Conservation (phyloP, 2,329 filamentous ascomycete species). For the Colletotrichum liaoningense region DNA sequence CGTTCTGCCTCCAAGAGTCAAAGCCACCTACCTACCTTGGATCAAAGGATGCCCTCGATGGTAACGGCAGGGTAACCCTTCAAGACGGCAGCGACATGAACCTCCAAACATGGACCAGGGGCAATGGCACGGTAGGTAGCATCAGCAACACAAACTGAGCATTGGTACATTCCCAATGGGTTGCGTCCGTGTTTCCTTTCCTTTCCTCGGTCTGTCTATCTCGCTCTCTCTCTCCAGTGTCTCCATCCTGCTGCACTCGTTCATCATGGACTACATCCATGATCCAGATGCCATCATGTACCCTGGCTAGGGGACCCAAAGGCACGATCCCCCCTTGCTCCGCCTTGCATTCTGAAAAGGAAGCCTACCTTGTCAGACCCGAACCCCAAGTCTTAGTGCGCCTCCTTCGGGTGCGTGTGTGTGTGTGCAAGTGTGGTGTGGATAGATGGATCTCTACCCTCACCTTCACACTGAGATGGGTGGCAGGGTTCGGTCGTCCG, state of each 20-base stretch:
- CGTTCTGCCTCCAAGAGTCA: not conserved
- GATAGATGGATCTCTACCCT: not conserved
- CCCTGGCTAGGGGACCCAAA: not conserved
- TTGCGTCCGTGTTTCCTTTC: not conserved
- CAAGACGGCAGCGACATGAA: not conserved
- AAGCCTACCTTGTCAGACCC: constrained; percentile 35
- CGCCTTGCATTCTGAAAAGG: constrained; percentile 30
- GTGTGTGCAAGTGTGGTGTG: not conserved
- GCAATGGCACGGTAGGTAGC: not conserved
- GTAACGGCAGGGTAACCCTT: constrained; percentile 2
- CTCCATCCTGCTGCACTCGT: not conserved
- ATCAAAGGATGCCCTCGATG: not conserved
- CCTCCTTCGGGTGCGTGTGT: constrained; percentile 22
- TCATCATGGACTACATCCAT: not conserved
- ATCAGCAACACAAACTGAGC: not conserved
- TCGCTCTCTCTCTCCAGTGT: not conserved
- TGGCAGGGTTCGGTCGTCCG: not conserved
- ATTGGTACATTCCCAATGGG: not conserved
- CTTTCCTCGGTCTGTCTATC: not conserved
- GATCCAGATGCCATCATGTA: constrained; percentile 14
- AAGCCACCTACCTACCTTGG: not conserved
- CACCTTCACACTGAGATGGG: not conserved
- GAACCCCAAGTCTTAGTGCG: constrained; percentile 16
- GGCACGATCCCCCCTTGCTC: constrained; percentile 19
- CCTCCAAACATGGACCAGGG: constrained; percentile 18